Evolutionary conservation across 306 rosid genomes (phyloP), one percentile per base, ranked within the genome.

Genomic region (Acacia crassicarpa): DNA sequence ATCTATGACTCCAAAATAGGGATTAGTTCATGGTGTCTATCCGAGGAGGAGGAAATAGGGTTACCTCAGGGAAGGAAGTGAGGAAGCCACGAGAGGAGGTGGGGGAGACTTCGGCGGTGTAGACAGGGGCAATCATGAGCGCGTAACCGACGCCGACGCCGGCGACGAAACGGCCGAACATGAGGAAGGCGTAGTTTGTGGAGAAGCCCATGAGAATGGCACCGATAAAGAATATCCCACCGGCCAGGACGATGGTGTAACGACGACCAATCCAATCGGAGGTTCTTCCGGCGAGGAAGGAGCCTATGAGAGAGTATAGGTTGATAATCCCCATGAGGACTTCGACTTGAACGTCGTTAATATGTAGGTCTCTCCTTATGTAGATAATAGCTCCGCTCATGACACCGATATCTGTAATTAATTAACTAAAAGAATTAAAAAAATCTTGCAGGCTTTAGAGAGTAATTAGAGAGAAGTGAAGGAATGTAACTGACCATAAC

Each of bases 231-330:
- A 91, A 91, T 53, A 95, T 93, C 0, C 54, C 89, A 0, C 88
- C 92, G 17, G 97, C 93, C 0, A 93, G 73, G 0, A 89, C 90
- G 3, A 93, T 95, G 13, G 98, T 91, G 87, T 91, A 93, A 17
- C 97, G 95, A 8, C 98, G 94, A 5, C 98, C 98, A 0, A 95
- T 86, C 98, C 95, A 95, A 65, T 95, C 98, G 1, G 98, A 95
- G 4, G 98, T 93, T 83, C 92, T 85, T 0, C 98, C 98, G 8
- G 98, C 95, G 0, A 87, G 89, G 15, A 85, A 76, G 0, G 98
- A 90, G 7, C 98, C 98, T 35, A 92, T 38, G 10, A 94, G 91
- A 5, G 87, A 90, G 83, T 84, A 94, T 0, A 94, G 59, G 67
- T 89, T 92, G 44, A 94, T 82, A 61, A 94, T 92, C 22, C 98